phyloP scores from a whole-genome alignment of 768 basidiomycete species.

The Pholiota conissans region DNA sequence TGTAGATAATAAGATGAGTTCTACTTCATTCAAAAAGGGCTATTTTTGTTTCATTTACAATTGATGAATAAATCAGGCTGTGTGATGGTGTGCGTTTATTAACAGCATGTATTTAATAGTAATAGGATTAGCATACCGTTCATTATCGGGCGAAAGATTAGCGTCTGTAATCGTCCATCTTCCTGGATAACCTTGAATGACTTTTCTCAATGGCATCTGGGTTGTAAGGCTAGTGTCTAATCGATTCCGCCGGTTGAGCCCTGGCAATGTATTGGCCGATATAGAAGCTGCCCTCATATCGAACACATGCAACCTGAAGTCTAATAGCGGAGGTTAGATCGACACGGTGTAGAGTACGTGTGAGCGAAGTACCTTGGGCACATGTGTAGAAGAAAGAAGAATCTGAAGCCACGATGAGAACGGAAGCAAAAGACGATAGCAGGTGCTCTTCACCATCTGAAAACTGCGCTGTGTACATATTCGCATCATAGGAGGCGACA shows the following conservation, averaged over 20 bases:
- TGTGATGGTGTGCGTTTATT: background rate
- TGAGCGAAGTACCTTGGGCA: conserved; percentile 59
- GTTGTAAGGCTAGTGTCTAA: conserved; percentile 35
- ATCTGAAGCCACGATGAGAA: conserved; percentile 46
- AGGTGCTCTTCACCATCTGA: conserved; percentile 53
- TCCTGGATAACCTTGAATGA: conserved; percentile 73
- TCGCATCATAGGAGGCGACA: conserved; percentile 69
- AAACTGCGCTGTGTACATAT: conserved; percentile 86
- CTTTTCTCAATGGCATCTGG: conserved; percentile 51
- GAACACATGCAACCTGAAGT: conserved; percentile 89
- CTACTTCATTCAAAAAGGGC: background rate
- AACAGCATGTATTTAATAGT: background rate
- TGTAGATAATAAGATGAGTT: conserved; percentile 24
- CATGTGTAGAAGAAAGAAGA: conserved; percentile 95
- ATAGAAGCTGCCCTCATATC: conserved; percentile 57
- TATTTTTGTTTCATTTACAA: conserved; percentile 45
- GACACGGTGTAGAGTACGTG: background rate
- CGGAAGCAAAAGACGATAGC: background rate
- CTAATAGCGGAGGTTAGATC: conserved; percentile 34
- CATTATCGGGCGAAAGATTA: conserved; percentile 86
- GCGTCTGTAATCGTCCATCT: conserved; percentile 96
- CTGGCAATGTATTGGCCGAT: conserved; percentile 9
- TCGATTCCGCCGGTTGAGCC: conserved; percentile 19
- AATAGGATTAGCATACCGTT: conserved; percentile 48
- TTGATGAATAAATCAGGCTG: conserved; percentile 92